phyloP scores from a whole-genome alignment of 2,329 filamentous ascomycete species.

The Fusarium aywerte region DNA sequence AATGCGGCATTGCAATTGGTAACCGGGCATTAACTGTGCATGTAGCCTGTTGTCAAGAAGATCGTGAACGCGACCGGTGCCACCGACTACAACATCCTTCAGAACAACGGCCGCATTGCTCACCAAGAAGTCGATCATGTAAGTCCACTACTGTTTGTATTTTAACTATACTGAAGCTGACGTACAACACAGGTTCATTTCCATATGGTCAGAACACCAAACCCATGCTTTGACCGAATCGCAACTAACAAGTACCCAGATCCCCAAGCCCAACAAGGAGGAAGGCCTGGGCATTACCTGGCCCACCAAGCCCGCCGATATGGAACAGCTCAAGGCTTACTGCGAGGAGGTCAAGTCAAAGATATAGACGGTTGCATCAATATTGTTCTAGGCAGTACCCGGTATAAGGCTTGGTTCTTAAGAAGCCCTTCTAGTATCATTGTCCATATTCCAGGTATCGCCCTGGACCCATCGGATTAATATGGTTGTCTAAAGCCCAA shows the following conservation, averaged over 20 bases:
- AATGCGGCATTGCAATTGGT: neutral
- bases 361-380: constrained; percentile 67
- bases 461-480: constrained; percentile 8
- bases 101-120: constrained; percentile 93
- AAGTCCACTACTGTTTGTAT: constrained; percentile 50
- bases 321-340: constrained; percentile 83
- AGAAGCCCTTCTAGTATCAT: constrained; percentile 33
- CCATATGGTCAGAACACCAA: constrained; percentile 74
- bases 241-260: constrained; percentile 60
- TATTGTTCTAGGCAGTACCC: neutral
- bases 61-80: constrained; percentile 81
- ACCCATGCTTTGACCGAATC: neutral
- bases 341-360: constrained; percentile 88
- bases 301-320: constrained; percentile 80
- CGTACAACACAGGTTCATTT: constrained; percentile 78
- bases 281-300: constrained; percentile 85
- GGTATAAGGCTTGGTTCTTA: constrained; percentile 10
- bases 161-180: constrained; percentile 1
- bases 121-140: constrained; percentile 96
- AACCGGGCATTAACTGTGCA: constrained; percentile 5
- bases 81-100: constrained; percentile 88
- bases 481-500: constrained; percentile 17
- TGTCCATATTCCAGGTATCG: constrained; percentile 19
- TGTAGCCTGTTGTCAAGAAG: constrained; percentile 75
- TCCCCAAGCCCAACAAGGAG: constrained; percentile 87